Conservation (phyloP, 2,329 filamentous ascomycete genomes). For the Diaporthe citrichinensis region DNA sequence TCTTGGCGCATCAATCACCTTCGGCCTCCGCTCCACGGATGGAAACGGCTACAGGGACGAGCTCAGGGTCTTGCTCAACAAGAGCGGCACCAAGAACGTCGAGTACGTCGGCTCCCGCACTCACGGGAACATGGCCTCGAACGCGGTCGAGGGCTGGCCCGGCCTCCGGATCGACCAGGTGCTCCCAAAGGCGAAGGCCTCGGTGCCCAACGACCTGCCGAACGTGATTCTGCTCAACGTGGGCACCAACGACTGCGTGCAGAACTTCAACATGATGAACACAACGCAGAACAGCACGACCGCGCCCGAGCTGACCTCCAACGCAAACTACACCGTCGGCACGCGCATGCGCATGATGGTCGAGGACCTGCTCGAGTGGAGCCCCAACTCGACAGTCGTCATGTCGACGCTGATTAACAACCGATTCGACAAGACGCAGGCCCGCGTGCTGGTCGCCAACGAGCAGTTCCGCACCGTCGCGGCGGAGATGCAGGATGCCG, state of each 20-base stretch:
- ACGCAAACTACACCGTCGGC: conserved; percentile 43
- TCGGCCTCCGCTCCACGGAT: conserved; percentile 52
- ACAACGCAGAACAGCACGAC: conserved; percentile 14
- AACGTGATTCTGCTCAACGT: conserved; percentile 59
- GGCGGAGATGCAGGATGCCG: conserved; percentile 46
- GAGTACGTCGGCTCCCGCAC: conserved; percentile 59
- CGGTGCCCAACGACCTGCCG: conserved; percentile 52
- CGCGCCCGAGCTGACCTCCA: conserved; percentile 30
- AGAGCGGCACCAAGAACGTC: conserved; percentile 50
- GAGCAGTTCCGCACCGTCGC: conserved; percentile 50
- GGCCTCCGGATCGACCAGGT: conserved; percentile 58
- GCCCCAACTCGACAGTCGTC: conserved; percentile 53
- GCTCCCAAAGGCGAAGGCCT: conserved; percentile 49
- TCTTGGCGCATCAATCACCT: conserved; percentile 60
- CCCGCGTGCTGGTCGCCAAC: conserved; percentile 53
- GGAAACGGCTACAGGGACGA: conserved; percentile 57
- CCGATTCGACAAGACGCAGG: conserved; percentile 39
- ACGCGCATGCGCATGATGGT: conserved; percentile 54
- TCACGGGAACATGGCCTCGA: conserved; percentile 56
- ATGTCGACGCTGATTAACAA: conserved; percentile 56
- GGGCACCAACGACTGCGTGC: conserved; percentile 60
- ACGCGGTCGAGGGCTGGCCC: conserved; percentile 61
- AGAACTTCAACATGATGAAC: conserved; percentile 49
- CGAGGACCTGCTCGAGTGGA: conserved; percentile 51
- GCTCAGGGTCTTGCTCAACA: conserved; percentile 51